These are phyloP conservation scores for Streptanthus diversifolius DNA, from an alignment of 345 rosid genomes.

Conservation along the genomic window DNA sequence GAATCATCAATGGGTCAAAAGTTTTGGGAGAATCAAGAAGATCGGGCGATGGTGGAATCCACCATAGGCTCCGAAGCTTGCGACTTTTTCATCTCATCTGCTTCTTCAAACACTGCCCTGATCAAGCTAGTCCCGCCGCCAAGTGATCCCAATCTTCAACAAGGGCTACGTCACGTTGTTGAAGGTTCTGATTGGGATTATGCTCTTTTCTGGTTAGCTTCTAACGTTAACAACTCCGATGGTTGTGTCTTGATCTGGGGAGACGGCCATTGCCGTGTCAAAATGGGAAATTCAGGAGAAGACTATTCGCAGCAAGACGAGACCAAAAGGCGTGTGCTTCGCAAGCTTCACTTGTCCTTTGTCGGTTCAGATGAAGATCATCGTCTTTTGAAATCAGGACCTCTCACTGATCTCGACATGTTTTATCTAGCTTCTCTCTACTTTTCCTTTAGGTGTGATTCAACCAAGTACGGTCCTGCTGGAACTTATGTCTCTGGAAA, in stretches of 20 bases:
- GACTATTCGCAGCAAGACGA: constrained; percentile 48
- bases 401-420: constrained; percentile 66
- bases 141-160: constrained; percentile 54
- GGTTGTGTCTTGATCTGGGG: constrained; percentile 77
- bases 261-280: constrained; percentile 62
- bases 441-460: constrained; percentile 58
- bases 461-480: constrained; percentile 53
- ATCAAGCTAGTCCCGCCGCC: constrained; percentile 47
- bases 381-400: constrained; percentile 40
- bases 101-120: constrained; percentile 38
- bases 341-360: constrained; percentile 59
- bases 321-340: constrained; percentile 60
- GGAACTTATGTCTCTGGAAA: constrained; percentile 56
- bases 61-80: constrained; percentile 73
- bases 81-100: constrained; percentile 55
- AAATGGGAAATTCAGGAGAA: constrained; percentile 35
- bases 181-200: constrained; percentile 82
- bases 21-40: constrained; percentile 64
- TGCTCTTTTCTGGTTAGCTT: constrained; percentile 66
- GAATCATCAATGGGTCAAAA: constrained; percentile 60
- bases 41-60: constrained; percentile 67
- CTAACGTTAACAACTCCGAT: constrained; percentile 56
- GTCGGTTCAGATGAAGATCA: constrained; percentile 42
- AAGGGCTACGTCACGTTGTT: constrained; percentile 53
- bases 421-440: constrained; percentile 66